Base-by-base conservation (phyloP, 2,329 filamentous ascomycete species). In the Colletotrichum orchidophilum region DNA sequence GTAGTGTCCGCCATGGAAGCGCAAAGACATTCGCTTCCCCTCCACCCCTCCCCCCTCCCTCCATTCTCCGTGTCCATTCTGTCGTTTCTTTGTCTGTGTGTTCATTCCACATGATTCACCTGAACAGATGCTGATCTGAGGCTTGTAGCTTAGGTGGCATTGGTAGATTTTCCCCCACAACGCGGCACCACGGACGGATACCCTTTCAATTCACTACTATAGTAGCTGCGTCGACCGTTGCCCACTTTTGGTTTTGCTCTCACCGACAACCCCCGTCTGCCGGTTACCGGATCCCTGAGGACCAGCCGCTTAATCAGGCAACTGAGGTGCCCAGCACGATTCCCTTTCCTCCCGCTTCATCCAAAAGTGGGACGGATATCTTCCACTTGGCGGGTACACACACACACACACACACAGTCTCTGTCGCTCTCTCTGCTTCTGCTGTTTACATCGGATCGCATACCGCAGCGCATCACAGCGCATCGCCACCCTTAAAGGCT, bases 81-180 rank as follows among this genome's bases (percentile, higher is more conserved):
- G 13, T 65, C 26, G 24, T 69, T 31, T 33, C 42, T 53, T 58
- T 69, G 58, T 68, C 42, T 53, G 52, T 71, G 64, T 68, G 64
- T 50, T 29, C 52, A 68, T 68, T 68, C 64, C 69, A 50, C 53
- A 71, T 59, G 46, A 68, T 71, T 53, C 59, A 63, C 59, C 39
- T 42, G 64, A 62, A 63, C 55, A 53, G 68, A 18, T 33, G 59
- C 69, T 71, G 69, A 71, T 60, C 53, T 71, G 64, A 68, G 59
- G 65, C 58, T 69, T 53, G 52, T 71, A 71, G 65, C 53, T 63
- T 59, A 67, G 33, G 15, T 49, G n/a, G 21, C 33, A 24, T 26
- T 24, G 15, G 15, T 33, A 26, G 42, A 52, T 15, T 49, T 39
- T 55, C 50, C 33, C 27, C 42, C 46, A 58, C 46, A 46, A 35